A percentile compares a stretch with the other conserved stretches of the same genome.
Evolutionary conservation across 768 basidiomycete genomes (phyloP).

Genomic region (Leccinum imitatum): DNA sequence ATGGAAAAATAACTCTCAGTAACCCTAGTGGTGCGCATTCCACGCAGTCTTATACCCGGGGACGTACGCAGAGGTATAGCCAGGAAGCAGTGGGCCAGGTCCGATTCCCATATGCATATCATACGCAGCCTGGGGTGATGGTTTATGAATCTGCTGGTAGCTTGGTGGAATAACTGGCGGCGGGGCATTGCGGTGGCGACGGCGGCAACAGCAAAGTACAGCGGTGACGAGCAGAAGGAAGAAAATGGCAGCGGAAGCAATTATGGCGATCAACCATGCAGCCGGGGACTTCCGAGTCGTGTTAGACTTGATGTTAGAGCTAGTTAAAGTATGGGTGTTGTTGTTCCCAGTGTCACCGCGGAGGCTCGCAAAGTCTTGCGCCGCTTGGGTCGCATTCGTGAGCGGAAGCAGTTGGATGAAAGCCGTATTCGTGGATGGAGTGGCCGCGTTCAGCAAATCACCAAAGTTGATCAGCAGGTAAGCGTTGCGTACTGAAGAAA

Average conservation of each 20-base stretch:
- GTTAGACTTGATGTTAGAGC: constrained; percentile 29
- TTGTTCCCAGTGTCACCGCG: constrained; percentile 24
- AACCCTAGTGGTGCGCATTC: constrained; percentile 21
- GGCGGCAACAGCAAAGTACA: constrained; percentile 8
- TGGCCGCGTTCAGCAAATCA: constrained; percentile 49
- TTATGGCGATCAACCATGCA: constrained; percentile 15
- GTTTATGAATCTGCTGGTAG: constrained; percentile 27
- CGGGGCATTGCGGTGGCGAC: constrained; percentile 9
- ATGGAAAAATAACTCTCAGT: not conserved
- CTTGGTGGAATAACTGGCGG: constrained; percentile 1
- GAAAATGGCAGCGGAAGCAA: constrained; percentile 11
- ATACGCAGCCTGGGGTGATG: constrained; percentile 29
- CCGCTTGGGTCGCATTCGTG: constrained; percentile 47
- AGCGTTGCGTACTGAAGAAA: constrained; percentile 56
- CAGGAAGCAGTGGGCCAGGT: constrained; percentile 4
- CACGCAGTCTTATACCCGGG: constrained; percentile 26
- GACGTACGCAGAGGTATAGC: constrained; percentile 13
- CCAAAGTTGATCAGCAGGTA: constrained; percentile 67
- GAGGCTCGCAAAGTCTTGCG: constrained; percentile 14
- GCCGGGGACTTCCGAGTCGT: not conserved
- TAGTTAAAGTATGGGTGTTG: constrained; percentile 38
- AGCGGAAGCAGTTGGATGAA: constrained; percentile 64
- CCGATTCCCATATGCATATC: constrained; percentile 24
- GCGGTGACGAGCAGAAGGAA: constrained; percentile 8
- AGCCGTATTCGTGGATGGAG: constrained; percentile 40